A percentile compares a stretch with the other conserved stretches of the same genome.
Evolutionary conservation across 192 early-diverging fungal genomes (phyloP).

Genomic region (Backusella luteola): DNA sequence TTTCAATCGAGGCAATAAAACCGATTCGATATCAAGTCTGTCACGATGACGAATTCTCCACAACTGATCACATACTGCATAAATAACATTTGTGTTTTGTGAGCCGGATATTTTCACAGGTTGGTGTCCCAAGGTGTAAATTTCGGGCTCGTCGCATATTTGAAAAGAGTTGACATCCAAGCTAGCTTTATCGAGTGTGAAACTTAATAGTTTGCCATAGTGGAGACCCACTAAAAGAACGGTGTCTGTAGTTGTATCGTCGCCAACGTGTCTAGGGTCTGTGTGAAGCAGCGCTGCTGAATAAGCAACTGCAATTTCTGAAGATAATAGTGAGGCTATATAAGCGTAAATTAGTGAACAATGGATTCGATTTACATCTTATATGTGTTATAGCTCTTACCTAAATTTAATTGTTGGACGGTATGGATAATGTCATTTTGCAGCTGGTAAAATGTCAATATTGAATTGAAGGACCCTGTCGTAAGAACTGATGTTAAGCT

Average conservation of each 20-base stretch:
- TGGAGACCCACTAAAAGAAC: neutral
- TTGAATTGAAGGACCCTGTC: neutral
- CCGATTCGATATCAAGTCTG: neutral
- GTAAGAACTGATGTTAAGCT: constrained; percentile 1
- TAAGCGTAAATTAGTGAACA: neutral
- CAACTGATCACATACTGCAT: constrained; percentile 2
- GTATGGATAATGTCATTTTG: neutral
- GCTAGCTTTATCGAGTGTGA: neutral
- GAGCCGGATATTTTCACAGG: neutral
- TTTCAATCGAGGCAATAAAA: neutral
- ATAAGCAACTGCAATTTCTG: neutral
- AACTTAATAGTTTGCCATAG: neutral
- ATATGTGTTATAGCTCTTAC: neutral
- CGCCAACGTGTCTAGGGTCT: neutral
- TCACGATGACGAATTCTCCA: neutral
- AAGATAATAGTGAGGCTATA: neutral
- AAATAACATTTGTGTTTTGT: neutral
- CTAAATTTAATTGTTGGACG: neutral
- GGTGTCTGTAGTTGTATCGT: neutral
- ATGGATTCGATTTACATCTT: neutral
- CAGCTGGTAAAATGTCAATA: neutral
- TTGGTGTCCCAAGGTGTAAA: neutral
- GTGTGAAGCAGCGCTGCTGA: neutral
- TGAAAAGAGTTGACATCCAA: neutral
- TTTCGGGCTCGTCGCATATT: neutral